Percentiles rank a stretch among this genome's conserved stretches.
phyloP scores from a whole-genome alignment of 1,284 basidiomycete species.

The Fomitopsis palustris region DNA sequence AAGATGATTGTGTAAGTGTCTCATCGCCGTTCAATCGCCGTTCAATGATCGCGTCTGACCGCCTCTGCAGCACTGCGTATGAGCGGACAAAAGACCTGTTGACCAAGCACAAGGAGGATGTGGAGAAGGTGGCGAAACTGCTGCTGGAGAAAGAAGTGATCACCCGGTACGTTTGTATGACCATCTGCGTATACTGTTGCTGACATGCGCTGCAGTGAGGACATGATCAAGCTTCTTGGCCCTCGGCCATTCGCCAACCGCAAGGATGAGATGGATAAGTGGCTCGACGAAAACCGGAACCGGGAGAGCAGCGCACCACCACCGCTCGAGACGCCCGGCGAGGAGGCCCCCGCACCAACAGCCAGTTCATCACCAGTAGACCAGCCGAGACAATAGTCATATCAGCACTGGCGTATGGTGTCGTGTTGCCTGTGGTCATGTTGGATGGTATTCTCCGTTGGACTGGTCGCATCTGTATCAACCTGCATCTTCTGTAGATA shows the following conservation, averaged over 20 bases:
- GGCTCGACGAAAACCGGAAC: constrained; percentile 74
- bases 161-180: constrained; percentile 59
- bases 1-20: constrained; percentile 84
- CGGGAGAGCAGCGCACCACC: constrained; percentile 52
- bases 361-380: constrained; percentile 35
- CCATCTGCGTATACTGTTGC: constrained; percentile 15
- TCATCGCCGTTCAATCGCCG: background rate
- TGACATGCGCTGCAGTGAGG: constrained; percentile 48
- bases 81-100: constrained; percentile 82
- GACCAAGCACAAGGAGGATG: constrained; percentile 80
- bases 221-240: constrained; percentile 85
- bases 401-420: constrained; percentile 8
- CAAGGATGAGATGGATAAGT: constrained; percentile 91
- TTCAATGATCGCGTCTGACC: background rate
- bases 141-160: constrained; percentile 95
- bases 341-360: constrained; percentile 40
- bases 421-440: constrained; percentile 5
- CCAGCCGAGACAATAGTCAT: constrained; percentile 17
- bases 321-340: constrained; percentile 43
- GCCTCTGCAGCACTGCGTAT: constrained; percentile 64
- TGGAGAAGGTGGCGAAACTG: constrained; percentile 91
- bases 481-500: constrained; percentile 18
- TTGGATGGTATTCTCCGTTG: constrained; percentile 10
- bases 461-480: constrained; percentile 19
- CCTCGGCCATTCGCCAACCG: constrained; percentile 78